These are phyloP conservation scores for Microthlaspi erraticum DNA, from an alignment of 345 rosid species.

Conservation along the genomic window DNA sequence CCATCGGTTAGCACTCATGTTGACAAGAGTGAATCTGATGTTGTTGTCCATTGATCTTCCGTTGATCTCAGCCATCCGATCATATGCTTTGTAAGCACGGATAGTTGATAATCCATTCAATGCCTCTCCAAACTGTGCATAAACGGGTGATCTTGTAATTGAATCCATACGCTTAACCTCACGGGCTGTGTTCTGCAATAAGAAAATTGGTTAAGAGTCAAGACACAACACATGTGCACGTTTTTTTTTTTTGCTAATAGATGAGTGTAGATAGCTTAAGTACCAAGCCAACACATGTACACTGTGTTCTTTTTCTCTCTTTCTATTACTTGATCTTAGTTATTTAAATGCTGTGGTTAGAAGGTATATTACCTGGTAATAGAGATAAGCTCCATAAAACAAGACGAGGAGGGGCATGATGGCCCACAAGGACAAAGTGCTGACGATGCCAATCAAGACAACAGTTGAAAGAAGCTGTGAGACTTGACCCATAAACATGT, in stretches of 20 bases:
- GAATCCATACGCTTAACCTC: conserved; percentile 99
- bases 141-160: conserved; percentile 89
- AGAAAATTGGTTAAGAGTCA: conserved; percentile 15
- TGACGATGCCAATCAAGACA: conserved; percentile 91
- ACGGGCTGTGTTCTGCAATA: conserved; percentile 82
- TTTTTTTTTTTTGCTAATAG: conserved; percentile 8
- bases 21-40: conserved; percentile 87
- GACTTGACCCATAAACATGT: conserved; percentile 86
- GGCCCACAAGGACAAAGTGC: conserved; percentile 99
- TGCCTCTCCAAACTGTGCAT: conserved; percentile 99
- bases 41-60: conserved; percentile 96
- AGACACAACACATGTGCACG: background rate
- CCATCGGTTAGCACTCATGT: conserved; percentile 95
- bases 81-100: conserved; percentile 98
- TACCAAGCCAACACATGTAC: background rate
- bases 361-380: conserved; percentile 61
- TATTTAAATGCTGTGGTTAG: background rate
- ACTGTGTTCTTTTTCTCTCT: background rate
- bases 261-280: conserved; percentile 11
- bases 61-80: conserved; percentile 91
- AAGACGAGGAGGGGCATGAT: conserved; percentile 94
- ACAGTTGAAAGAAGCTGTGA: conserved; percentile 95
- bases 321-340: background rate
- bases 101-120: conserved; percentile 87
- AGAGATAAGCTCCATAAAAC: conserved; percentile 90